These are phyloP conservation scores for Pseudognaphalium luteoalbum DNA, from an alignment of 129 eudicot genomes.

Conservation along the genomic window DNA sequence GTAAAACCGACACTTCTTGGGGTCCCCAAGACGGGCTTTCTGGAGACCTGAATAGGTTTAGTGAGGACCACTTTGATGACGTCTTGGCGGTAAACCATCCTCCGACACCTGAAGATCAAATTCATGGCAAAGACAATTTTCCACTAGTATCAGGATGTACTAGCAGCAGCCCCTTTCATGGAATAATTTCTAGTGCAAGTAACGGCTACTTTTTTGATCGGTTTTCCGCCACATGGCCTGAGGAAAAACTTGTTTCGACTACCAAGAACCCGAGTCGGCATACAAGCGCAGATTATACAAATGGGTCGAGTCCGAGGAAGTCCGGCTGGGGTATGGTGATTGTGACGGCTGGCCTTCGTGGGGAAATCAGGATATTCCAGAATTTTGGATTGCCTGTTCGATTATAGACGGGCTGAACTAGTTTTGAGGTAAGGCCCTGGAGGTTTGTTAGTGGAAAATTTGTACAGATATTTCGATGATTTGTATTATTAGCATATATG, in stretches of 20 bases:
- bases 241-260: slow-evolving; percentile 71
- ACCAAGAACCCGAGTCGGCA: slow-evolving; percentile 53
- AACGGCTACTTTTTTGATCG: slow-evolving; percentile 83
- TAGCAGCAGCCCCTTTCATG: slow-evolving; percentile 57
- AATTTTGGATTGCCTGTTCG: slow-evolving; percentile 88
- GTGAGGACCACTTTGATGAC: slow-evolving; percentile 45
- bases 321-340: slow-evolving; percentile 97
- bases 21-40: slow-evolving; percentile 40
- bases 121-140: slow-evolving; percentile 30
- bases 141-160: slow-evolving; percentile 14
- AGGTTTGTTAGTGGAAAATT: slow-evolving; percentile 24
- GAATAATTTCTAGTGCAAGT: slow-evolving; percentile 64
- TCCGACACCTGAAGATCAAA: slow-evolving; percentile 63
- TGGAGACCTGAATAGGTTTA: slow-evolving; percentile 37
- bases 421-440: slow-evolving; percentile 13
- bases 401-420: slow-evolving; percentile 35
- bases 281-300: slow-evolving; percentile 58
- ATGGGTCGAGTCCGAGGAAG: slow-evolving; percentile 46
- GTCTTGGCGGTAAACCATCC: slow-evolving; percentile 59
- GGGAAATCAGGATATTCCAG: slow-evolving; percentile 86
- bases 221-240: slow-evolving; percentile 94
- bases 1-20: slow-evolving; percentile 38
- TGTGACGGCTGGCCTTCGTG: slow-evolving; percentile 85
- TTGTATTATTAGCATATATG: slow-evolving; percentile 60
- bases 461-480: slow-evolving; percentile 68